Evolutionary conservation across 495 filamentous ascomycete genomes (phyloP).

Genomic region (Neurospora sp.): DNA sequence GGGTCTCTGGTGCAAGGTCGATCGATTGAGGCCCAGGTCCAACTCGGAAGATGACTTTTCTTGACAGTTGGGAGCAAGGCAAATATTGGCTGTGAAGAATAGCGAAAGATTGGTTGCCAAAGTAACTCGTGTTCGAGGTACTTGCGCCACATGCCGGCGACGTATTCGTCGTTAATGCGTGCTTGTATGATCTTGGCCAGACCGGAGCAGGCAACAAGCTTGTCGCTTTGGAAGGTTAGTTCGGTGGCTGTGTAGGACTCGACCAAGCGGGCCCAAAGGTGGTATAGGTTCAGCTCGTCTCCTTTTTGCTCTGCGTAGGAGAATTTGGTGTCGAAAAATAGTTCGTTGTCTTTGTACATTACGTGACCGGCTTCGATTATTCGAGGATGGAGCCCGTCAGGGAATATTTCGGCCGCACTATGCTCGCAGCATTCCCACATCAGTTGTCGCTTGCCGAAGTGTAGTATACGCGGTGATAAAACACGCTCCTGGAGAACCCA

Average conservation of each 20-base stretch:
- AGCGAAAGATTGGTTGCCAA: background rate
- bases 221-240: conserved; percentile 1
- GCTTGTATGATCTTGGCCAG: background rate
- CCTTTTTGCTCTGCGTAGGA: background rate
- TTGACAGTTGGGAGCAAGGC: background rate
- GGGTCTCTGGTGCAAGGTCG: background rate
- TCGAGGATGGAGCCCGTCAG: background rate
- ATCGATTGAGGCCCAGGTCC: background rate
- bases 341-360: background rate
- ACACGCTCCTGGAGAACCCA: conserved; percentile 1
- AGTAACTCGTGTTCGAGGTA: conserved; percentile 2
- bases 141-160: conserved; percentile 2
- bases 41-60: background rate
- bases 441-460: background rate
- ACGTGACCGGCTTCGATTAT: background rate
- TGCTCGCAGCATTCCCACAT: conserved; percentile 3
- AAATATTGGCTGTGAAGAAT: background rate
- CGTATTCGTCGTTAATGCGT: background rate
- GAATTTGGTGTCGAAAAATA: background rate
- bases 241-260: background rate
- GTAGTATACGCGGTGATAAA: background rate
- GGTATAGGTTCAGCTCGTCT: background rate
- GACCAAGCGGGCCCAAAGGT: background rate
- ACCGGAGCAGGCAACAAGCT: conserved; percentile 1
- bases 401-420: background rate